Base-by-base conservation (phyloP, 2,329 filamentous ascomycete genomes). In the Albifimbria verrucaria region DNA sequence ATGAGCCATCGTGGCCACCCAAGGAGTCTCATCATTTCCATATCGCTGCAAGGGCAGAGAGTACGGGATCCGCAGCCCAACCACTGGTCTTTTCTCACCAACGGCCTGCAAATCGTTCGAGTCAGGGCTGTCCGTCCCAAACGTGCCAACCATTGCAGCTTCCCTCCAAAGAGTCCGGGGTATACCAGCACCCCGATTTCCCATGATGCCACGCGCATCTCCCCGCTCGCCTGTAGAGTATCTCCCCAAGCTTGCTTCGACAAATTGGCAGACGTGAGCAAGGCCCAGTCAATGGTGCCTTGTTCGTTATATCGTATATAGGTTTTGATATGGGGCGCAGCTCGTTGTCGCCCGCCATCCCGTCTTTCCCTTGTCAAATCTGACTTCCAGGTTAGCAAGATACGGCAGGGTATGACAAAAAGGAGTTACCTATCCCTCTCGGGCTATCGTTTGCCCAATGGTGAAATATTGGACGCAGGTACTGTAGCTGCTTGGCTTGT, bases 211-310 rank as follows among this genome's bases (percentile, higher is more conserved):
- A 96, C 83, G 32, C 86, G 80, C 25, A 91, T 73, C 61, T 89
- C 81, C 1, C 82, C 83, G 0, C 77, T 73, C 3, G 74, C 68
- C 55, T 80, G 83, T 1, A 67, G 68, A 3, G 80, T 76, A 36
- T 88, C 85, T 1, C 92, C 92, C 92, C 92, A 96, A 0, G 92
- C 92, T 69, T 96, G 91, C 56, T 87, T 93, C 2, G 89, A 94
- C 2, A 96, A 68, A 60, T 96, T 96, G n/a, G 92, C 91, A n/a
- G 89, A 94, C 0, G 90, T 95, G 2, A 95, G 68, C 57, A 96
- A 77, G 2, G 89, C 90, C 92, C 92, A 96, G 64, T 94, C 89
- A 39, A 95, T 85, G 0, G 71, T 69, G 2, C 62, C 66, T 18
- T 72, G 63, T n/a, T 67, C 59, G 50, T 74, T 71, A 59, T 79